Conservation (phyloP, 441 rosid species). For the Gossypium gossypioides region DNA sequence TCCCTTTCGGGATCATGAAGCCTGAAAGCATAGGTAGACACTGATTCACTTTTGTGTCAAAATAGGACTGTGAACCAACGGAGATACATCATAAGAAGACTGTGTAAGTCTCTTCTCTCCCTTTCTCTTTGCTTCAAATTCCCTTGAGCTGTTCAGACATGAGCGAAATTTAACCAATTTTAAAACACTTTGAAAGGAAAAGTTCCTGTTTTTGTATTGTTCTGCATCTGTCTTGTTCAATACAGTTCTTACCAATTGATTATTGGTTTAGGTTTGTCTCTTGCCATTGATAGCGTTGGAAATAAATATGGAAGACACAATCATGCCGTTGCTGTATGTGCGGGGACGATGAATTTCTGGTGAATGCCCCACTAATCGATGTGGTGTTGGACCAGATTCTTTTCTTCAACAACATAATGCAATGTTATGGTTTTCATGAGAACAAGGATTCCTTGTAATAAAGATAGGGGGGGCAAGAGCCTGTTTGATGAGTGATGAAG, state of each 20-base stretch:
- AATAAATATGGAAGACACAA: neutral
- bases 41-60: neutral
- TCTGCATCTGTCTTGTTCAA: neutral
- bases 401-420: neutral
- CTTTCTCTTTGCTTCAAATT: neutral
- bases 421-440: neutral
- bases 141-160: neutral
- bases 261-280: neutral
- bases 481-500: neutral
- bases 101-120: neutral
- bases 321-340: neutral
- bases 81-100: neutral
- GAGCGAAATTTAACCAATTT: neutral
- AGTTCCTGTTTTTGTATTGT: neutral
- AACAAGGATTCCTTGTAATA: neutral
- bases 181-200: neutral
- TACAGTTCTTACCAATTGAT: constrained; percentile 2
- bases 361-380: neutral
- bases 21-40: neutral
- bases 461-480: too few species aligned
- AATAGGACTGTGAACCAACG: neutral
- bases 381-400: neutral
- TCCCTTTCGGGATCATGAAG: constrained; percentile 3
- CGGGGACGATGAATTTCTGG: neutral
- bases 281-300: neutral